Base-by-base conservation (phyloP, 768 basidiomycete genomes). In the Lactarius akahatsu region DNA sequence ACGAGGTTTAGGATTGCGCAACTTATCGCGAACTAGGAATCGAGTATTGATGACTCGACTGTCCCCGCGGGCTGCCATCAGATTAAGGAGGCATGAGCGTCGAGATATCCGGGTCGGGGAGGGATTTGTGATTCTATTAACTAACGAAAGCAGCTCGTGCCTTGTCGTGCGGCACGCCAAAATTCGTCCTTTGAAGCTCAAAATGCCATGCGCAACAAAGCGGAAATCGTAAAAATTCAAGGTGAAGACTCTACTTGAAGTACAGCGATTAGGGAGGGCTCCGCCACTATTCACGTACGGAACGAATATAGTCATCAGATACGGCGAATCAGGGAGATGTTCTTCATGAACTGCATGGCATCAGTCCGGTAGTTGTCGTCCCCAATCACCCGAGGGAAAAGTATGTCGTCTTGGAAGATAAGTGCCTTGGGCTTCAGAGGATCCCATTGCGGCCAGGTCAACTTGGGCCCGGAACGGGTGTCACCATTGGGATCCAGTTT, bases 391-490 rank as follows among this genome's bases (percentile, higher is more conserved):
- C 63, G 18, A 5, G 70, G 70, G 23, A 32, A 60, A 50, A 63
- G 9, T 2, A 18, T 0, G 4, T 15, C 50, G 34, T 63, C 69
- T 52, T 61, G 61, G 45, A 70, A 63, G 38, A 65, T 50, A 9
- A 65, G 16, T 20, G 64, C 66, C 64, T 69, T 38, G 11, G 61
- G 69, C 0, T 65, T 43, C 26, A 18, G 18, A 2, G 58, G 34
- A 9, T 68, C 15, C 62, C 66, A 71, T 57, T 52, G 18, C 8
- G 69, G 68, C 69, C 70, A 71, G 26, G 16, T 15, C 18, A 63
- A 20, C 47, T n/a, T n/a, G n/a, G n/a, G n/a, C n/a, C n/a, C n/a
- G n/a, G 28, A 26, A 18, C 67, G 55, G 18, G 9, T 16, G 7
- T 34, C 20, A 20, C 59, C 70, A 15, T 71, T 71, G 32, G 70